Conservation (phyloP, 2,329 filamentous ascomycete species). For the Fusarium algeriense region DNA sequence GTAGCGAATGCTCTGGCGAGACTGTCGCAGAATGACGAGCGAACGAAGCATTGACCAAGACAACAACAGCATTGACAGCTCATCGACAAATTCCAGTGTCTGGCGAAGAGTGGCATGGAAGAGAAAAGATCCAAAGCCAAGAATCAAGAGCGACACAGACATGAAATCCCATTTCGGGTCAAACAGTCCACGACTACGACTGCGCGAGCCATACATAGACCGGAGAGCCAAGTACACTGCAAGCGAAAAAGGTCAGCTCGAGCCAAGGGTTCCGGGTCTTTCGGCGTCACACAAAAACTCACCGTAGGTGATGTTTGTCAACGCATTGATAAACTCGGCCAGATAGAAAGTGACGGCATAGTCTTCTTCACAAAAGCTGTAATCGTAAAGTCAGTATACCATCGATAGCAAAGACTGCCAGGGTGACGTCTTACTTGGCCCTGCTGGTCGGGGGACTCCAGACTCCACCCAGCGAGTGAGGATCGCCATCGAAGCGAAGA, state of each 20-base stretch:
- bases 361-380: conserved; percentile 62
- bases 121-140: conserved; percentile 58
- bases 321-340: conserved; percentile 59
- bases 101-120: conserved; percentile 62
- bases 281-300: conserved; percentile 46
- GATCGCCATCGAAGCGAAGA: conserved; percentile 53
- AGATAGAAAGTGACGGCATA: conserved; percentile 58
- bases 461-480: conserved; percentile 49
- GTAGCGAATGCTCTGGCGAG: conserved; percentile 48
- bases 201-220: conserved; percentile 52
- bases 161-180: conserved; percentile 55
- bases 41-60: conserved; percentile 65
- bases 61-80: conserved; percentile 70
- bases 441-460: conserved; percentile 57
- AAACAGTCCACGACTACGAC: conserved; percentile 49
- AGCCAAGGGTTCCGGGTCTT: background rate
- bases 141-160: conserved; percentile 55
- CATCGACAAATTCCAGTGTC: conserved; percentile 62
- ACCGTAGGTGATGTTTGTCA: conserved; percentile 59
- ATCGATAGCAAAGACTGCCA: background rate
- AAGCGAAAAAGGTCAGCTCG: conserved; percentile 12
- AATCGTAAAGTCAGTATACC: conserved; percentile 24
- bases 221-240: conserved; percentile 58
- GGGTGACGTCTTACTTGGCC: conserved; percentile 52
- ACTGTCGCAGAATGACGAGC: conserved; percentile 59